A percentile compares a stretch with the other conserved stretches of the same genome.
These are phyloP conservation scores for Shiraia bambusicola DNA, from an alignment of 2,329 filamentous ascomycete species.

Conservation along the genomic window DNA sequence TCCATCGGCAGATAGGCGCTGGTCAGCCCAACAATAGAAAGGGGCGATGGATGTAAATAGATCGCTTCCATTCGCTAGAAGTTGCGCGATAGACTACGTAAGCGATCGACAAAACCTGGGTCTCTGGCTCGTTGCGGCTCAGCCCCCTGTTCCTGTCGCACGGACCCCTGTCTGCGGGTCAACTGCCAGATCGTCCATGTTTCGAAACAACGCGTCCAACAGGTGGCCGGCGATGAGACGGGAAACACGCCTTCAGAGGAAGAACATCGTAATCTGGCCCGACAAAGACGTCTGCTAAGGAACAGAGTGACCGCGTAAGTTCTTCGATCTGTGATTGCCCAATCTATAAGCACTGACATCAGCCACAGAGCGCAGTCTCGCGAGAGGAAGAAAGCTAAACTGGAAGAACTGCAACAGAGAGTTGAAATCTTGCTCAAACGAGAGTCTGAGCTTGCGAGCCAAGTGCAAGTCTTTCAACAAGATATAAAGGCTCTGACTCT, in stretches of 20 bases:
- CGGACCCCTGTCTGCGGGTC: background rate
- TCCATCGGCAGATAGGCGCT: background rate
- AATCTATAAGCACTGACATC: slow-evolving; percentile 10
- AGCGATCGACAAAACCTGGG: too few species aligned
- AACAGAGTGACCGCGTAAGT: slow-evolving; percentile 8
- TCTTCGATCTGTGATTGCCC: slow-evolving; percentile 7
- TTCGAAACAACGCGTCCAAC: background rate
- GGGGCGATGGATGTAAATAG: background rate
- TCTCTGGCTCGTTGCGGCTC: background rate
- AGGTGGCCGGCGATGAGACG: too few species aligned
- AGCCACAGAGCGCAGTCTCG: slow-evolving; percentile 8
- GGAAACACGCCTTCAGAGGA: slow-evolving; percentile 2
- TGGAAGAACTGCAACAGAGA: slow-evolving; percentile 9
- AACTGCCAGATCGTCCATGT: background rate
- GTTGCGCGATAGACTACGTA: background rate
- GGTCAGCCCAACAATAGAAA: background rate
- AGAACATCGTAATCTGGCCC: slow-evolving; percentile 8
- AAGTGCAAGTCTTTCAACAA: slow-evolving; percentile 10
- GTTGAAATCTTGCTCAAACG: slow-evolving; percentile 8
- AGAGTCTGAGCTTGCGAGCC: slow-evolving; percentile 9
- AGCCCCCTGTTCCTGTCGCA: background rate
- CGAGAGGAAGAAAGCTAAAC: slow-evolving; percentile 9
- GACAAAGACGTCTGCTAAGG: slow-evolving; percentile 6
- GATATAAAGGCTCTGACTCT: slow-evolving; percentile 11
- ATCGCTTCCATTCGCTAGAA: background rate